A percentile compares a stretch with the other conserved stretches of the same genome.
Evolutionary conservation across 2,329 filamentous ascomycete genomes (phyloP).

Genomic region (Elsinoe perseae): DNA sequence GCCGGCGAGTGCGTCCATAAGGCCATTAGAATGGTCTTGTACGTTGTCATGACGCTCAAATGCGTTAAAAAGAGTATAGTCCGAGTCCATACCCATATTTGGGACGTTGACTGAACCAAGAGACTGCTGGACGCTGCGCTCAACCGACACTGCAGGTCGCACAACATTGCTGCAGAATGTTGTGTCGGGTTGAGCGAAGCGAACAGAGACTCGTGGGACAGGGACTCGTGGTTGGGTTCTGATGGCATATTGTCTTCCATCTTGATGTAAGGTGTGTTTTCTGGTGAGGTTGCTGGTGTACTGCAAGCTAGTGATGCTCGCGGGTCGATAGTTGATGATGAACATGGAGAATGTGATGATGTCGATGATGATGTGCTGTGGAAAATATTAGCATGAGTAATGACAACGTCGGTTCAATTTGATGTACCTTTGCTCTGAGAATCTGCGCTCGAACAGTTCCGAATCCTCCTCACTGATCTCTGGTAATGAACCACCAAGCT

Average conservation of each 20-base stretch:
- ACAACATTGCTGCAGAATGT: slow-evolving; percentile 99
- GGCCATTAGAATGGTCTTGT: slow-evolving; percentile 27
- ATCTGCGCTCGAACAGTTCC: slow-evolving; percentile 15
- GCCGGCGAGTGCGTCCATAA: slow-evolving; percentile 32
- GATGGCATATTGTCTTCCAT: slow-evolving; percentile 17
- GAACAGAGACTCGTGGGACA: slow-evolving; percentile 36
- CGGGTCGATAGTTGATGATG: slow-evolving; percentile 20
- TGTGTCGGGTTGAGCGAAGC: slow-evolving; percentile 87
- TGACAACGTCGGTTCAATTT: neutral
- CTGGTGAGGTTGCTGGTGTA: slow-evolving; percentile 17
- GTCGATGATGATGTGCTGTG: neutral
- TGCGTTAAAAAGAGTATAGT: slow-evolving; percentile 27
- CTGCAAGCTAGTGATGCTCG: slow-evolving; percentile 18
- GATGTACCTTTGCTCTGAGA: slow-evolving; percentile 19
- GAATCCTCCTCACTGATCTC: slow-evolving; percentile 17
- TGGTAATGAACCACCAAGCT: slow-evolving; percentile 18
- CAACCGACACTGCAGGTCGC: slow-evolving; percentile 99
- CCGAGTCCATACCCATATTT: slow-evolving; percentile 19
- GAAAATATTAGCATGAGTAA: neutral
- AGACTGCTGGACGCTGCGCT: slow-evolving; percentile 24
- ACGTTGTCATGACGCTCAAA: slow-evolving; percentile 28
- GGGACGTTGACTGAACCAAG: slow-evolving; percentile 14
- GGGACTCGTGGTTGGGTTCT: slow-evolving; percentile 14
- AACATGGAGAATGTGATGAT: slow-evolving; percentile 16
- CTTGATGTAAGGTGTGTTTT: slow-evolving; percentile 24